These are phyloP conservation scores for Jatropha podagrica DNA, from an alignment of 441 rosid species.

Conservation along the genomic window DNA sequence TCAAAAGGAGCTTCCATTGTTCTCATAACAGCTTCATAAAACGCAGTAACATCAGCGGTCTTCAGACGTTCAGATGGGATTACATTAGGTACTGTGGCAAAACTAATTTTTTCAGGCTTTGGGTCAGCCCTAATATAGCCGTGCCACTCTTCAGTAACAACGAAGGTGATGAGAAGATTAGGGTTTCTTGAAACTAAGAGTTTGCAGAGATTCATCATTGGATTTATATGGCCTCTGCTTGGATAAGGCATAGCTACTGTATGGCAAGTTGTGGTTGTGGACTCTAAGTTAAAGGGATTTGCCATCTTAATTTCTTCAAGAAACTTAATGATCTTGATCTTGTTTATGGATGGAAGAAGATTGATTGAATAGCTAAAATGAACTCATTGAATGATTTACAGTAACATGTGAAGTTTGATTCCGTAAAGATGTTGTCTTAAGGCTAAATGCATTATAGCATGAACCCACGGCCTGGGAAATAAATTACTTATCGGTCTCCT, in stretches of 20 bases:
- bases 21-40: slow-evolving; percentile 43
- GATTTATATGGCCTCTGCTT: slow-evolving; percentile 76
- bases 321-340: too few relatives aligned
- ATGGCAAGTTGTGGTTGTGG: slow-evolving; percentile 25
- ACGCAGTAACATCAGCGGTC: slow-evolving; percentile 39
- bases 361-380: too few relatives aligned
- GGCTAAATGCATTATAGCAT: too few relatives aligned
- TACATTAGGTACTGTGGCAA: slow-evolving; percentile 54
- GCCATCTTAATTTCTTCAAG: neutral
- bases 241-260: slow-evolving; percentile 68
- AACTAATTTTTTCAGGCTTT: slow-evolving; percentile 30
- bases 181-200: slow-evolving; percentile 32
- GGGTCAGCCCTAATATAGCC: slow-evolving; percentile 40
- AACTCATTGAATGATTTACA: too few relatives aligned
- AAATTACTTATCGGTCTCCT: too few relatives aligned
- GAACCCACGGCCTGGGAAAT: too few relatives aligned
- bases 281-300: neutral
- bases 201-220: slow-evolving; percentile 68
- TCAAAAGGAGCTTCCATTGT: slow-evolving; percentile 61
- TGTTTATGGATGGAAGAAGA: neutral
- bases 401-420: too few relatives aligned
- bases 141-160: slow-evolving; percentile 79
- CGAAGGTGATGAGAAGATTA: slow-evolving; percentile 47
- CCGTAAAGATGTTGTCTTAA: too few relatives aligned
- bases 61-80: slow-evolving; percentile 58